Evolutionary conservation across 805 yeast genomes (phyloP), one percentile per base, ranked within the genome.

Genomic region (Yamadazyma ubonensis): DNA sequence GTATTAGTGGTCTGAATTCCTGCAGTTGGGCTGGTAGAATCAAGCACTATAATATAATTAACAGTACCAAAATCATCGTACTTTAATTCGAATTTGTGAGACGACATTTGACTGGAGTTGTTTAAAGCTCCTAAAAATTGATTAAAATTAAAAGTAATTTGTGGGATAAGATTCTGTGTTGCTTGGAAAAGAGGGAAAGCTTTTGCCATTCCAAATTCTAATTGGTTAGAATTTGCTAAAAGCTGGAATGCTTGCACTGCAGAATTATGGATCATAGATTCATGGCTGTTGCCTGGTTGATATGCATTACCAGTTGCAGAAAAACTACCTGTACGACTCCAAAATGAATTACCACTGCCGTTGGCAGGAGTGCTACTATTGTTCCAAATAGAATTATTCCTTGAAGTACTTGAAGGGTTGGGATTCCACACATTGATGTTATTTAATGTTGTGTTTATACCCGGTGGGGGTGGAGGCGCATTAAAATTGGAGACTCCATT

Each of bases 41-140:
- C 41, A 7, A 42, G 44, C 15, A 61, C 60, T 46, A 68, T 67
- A 26, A 74, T 59, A 46, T 65, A 71, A 6, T 66, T 61, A 2
- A 74, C 73, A n/a, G 59, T 63, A 1, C 75, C 73, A 30, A 64
- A 55, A 40, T 72, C 75, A 45, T 75, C 78, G 48, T 67, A 69
- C 16, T 67, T 49, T 29, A 72, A 54, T 16, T 72, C 75, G 49
- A 74, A 75, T 17, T 57, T 55, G 40, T 61, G 55, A 4, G 56
- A 53, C 10, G 58, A 37, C 6, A 39, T 14, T 7, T 30, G 15
- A 5, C 28, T 10, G n/a, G 40, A 45, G 22, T 63, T 45, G 12
- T 55, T 56, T 22, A 61, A 57, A 6, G 50, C 51, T 12, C 48
- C 45, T 39, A 70, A 53, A 41, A 57, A 64, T 28, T 51, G 67